A percentile compares a stretch with the other conserved stretches of the same genome.
phyloP scores from a whole-genome alignment of 306 rosid genomes.

The Quillaja saponaria region DNA sequence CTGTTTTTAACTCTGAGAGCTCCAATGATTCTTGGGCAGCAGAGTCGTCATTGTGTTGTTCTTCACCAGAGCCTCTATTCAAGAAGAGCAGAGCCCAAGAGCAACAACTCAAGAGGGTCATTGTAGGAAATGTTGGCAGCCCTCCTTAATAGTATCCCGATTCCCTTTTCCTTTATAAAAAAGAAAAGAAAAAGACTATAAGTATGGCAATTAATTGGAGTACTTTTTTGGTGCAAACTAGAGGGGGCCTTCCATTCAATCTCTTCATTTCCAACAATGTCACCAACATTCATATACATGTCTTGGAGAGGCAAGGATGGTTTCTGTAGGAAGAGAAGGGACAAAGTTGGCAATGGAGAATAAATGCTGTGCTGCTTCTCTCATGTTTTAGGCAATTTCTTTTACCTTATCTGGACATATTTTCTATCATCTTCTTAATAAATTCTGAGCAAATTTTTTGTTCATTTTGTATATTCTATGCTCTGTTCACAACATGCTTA shows the following conservation, averaged over 20 bases:
- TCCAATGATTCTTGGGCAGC: conserved; percentile 82
- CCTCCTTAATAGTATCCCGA: conserved; percentile 40
- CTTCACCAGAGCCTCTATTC: conserved; percentile 51
- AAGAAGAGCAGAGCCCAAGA: conserved; percentile 69
- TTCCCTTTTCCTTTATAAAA: conserved; percentile 1
- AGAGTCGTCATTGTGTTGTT: conserved; percentile 52
- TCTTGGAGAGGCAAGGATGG: conserved; percentile 33
- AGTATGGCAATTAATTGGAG: conserved; percentile 17
- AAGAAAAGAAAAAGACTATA: neutral
- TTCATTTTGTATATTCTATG: conserved; percentile 31
- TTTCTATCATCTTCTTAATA: conserved; percentile 54
- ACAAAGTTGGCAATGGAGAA: conserved; percentile 56
- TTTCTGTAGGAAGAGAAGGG: conserved; percentile 45
- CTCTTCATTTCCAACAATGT: conserved; percentile 55
- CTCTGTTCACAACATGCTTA: conserved; percentile 5
- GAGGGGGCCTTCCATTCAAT: conserved; percentile 2
- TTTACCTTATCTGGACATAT: conserved; percentile 62
- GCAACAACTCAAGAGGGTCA: conserved; percentile 54
- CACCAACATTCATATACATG: conserved; percentile 31
- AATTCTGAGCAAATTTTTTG: conserved; percentile 50
- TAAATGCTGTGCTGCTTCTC: conserved; percentile 3
- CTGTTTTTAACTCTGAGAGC: conserved; percentile 60
- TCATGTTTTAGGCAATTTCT: conserved; percentile 43
- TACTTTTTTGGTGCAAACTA: conserved; percentile 16
- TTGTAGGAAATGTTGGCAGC: conserved; percentile 56